Conservation (phyloP, 2,329 filamentous ascomycete species). For the Chalaropsis thielavioides region DNA sequence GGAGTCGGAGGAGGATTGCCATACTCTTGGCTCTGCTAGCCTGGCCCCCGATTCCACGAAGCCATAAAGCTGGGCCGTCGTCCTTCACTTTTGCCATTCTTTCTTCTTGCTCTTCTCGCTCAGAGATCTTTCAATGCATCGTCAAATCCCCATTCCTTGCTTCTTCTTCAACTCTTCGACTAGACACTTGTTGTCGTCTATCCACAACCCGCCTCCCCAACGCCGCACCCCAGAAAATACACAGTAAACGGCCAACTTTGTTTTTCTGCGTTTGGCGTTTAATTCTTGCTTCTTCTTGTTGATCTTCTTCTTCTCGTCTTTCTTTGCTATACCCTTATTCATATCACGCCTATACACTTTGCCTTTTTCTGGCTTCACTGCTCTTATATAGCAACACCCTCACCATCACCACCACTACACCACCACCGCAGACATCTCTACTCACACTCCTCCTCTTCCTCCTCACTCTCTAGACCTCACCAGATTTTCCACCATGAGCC, state of each 20-base stretch:
- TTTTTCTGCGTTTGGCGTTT: background rate
- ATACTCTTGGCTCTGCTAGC: background rate
- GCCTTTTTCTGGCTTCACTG: constrained; percentile 7
- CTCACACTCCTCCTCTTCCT: constrained; percentile 9
- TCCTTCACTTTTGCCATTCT: background rate
- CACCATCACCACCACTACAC: background rate
- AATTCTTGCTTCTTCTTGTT: background rate
- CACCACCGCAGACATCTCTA: constrained; percentile 1
- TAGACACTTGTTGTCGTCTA: constrained; percentile 8
- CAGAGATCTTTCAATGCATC: constrained; percentile 8
- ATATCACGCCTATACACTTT: background rate
- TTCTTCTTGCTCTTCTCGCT: background rate
- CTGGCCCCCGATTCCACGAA: background rate
- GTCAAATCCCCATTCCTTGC: constrained; percentile 6
- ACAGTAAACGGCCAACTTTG: background rate
- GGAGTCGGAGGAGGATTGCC: background rate
- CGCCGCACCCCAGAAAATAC: constrained; percentile 2
- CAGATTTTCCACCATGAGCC: constrained; percentile 17
- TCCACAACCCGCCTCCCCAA: constrained; percentile 1
- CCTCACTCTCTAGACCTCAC: constrained; percentile 14
- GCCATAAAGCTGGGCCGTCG: constrained; percentile 2
- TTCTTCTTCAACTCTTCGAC: constrained; percentile 6
- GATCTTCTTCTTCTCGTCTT: background rate
- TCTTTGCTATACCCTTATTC: background rate
- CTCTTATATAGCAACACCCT: background rate